Evolutionary conservation across 176 grass and related monocot species (phyloP).

Genomic region (Carex myosuroides): DNA sequence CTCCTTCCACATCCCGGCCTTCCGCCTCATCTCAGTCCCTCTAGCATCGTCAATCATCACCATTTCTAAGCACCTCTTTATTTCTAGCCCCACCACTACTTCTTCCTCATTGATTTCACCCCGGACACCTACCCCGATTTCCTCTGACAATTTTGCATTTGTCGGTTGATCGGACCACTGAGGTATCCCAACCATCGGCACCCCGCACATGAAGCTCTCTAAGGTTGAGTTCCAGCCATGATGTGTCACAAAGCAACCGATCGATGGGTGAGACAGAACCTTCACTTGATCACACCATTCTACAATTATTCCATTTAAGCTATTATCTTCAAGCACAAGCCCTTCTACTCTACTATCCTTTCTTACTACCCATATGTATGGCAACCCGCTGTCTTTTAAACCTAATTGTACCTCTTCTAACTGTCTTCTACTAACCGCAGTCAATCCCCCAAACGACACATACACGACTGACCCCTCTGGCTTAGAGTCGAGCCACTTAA

Average conservation of each 20-base stretch:
- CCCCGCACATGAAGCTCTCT: constrained; percentile 33
- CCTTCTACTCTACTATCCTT: constrained; percentile 24
- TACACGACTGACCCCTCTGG: constrained; percentile 44
- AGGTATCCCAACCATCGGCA: constrained; percentile 27
- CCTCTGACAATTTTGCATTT: constrained; percentile 19
- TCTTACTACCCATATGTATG: constrained; percentile 42
- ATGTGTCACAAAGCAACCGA: constrained; percentile 39
- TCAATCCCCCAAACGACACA: constrained; percentile 40
- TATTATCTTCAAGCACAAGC: neutral
- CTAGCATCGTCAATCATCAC: constrained; percentile 23
- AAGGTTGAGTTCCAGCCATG: constrained; percentile 38
- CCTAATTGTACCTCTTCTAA: constrained; percentile 27
- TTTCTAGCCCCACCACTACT: neutral
- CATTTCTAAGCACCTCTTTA: constrained; percentile 21
- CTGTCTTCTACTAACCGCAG: constrained; percentile 9
- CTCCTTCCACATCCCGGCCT: constrained; percentile 12
- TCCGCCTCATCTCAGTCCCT: constrained; percentile 16
- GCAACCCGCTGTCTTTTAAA: constrained; percentile 17
- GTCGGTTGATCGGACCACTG: constrained; percentile 23
- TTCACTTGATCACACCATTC: constrained; percentile 46
- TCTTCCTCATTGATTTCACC: neutral
- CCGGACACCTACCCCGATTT: constrained; percentile 16
- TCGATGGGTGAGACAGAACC: constrained; percentile 33
- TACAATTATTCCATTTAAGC: constrained; percentile 22
- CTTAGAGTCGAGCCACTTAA: constrained; percentile 34